phyloP scores from a whole-genome alignment of 2,329 filamentous ascomycete species.

The Pseudocercospora cruenta region DNA sequence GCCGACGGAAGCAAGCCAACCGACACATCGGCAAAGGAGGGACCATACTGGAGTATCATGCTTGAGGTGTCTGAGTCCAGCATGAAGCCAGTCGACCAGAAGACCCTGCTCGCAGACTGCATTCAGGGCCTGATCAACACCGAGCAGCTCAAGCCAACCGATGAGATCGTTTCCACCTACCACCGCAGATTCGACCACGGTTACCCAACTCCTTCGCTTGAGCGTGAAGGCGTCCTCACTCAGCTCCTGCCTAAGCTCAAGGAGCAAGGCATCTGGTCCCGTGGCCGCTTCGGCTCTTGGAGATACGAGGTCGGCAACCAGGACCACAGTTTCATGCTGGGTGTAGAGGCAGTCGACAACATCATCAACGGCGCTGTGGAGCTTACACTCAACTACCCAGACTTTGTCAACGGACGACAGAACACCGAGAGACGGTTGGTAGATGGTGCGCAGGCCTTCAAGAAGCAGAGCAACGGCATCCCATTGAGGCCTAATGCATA shows the following conservation, averaged over 20 bases:
- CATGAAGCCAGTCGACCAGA: constrained; percentile 90
- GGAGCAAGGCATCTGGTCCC: constrained; percentile 88
- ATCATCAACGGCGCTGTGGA: constrained; percentile 88
- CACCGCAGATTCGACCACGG: constrained; percentile 98
- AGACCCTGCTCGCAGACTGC: constrained; percentile 82
- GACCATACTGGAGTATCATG: constrained; percentile 99
- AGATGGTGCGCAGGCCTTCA: constrained; percentile 64
- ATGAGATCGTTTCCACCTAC: constrained; percentile 98
- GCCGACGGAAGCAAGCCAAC: constrained; percentile 82
- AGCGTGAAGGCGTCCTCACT: constrained; percentile 92
- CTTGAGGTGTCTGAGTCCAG: constrained; percentile 94
- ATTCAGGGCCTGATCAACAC: constrained; percentile 98
- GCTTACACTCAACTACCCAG: constrained; percentile 92
- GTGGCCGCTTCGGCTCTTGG: constrained; percentile 97
- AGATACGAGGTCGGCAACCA: constrained; percentile 96
- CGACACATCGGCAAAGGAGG: constrained; percentile 74
- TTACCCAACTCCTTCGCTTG: constrained; percentile 91
- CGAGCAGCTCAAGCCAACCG: constrained; percentile 85
- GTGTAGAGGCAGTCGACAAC: constrained; percentile 89
- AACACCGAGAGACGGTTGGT: constrained; percentile 68
- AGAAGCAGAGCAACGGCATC: constrained; percentile 39
- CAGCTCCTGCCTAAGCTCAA: constrained; percentile 91
- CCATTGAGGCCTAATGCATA: constrained; percentile 6
- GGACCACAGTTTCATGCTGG: constrained; percentile 97
- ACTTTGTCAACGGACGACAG: constrained; percentile 83